Evolutionary conservation across 306 rosid species (phyloP), one percentile per base, ranked within the genome.

Genomic region (Benincasa hispida): DNA sequence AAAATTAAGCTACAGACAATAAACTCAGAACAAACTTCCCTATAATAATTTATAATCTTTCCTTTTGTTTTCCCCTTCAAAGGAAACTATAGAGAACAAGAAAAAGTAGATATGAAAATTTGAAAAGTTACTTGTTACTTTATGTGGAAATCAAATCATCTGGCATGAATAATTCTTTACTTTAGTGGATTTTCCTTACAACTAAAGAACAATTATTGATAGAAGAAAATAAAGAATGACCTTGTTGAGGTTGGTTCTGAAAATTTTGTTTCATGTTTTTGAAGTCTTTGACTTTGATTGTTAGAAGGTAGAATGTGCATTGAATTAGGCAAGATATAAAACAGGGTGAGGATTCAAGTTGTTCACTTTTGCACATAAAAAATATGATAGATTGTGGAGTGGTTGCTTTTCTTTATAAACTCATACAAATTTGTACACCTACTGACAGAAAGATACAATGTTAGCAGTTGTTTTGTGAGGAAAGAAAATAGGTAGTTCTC

Each of bases 161-260:
- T 72, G 76, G 19, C 60, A 72, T 9, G 45, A 19, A 72, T 72
- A 50, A 19, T 51, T 72, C 76, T 19, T 53, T 55, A 39, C 63
- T 55, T 74, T 54, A 9, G 12, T 53, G 48, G 63, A 2, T 55
- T 39, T 28, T 8, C 18, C 63, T 34, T 28, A 54, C 77, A 74
- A 51, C 28, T 35, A 54, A 21, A 30, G 21, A 74, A 74, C 50
- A 19, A 74, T 54, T n/a, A 74, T 41, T 75, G 51, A 34, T 32
- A 32, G 37, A 51, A 58, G 61, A 54, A 37, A 27, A 18, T n/a
- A 42, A 41, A 60, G 25, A 65, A 42, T 50, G 62, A 82, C 85
- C 85, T 41, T 28, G 32, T 78, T 67, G 80, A 75, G 74, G 25
- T 22, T 74, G 82, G 68, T 57, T 67, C 57, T 79, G 55, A 39